Conservation (phyloP, 164 flowering plant genomes). For the Liquidambar formosana region DNA sequence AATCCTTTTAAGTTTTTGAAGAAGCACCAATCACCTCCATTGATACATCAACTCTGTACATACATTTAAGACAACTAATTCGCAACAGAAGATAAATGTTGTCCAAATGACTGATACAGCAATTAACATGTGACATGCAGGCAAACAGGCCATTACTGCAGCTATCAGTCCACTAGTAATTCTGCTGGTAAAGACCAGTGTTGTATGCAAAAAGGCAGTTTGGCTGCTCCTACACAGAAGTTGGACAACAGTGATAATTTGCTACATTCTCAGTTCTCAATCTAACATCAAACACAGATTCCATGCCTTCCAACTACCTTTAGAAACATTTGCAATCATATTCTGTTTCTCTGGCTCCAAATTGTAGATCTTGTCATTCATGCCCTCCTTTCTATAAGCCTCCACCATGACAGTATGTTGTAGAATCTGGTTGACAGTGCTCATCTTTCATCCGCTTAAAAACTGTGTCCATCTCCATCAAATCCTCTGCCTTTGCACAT, state of each 20-base stretch:
- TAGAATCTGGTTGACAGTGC: constrained; percentile 49
- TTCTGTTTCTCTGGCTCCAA: constrained; percentile 63
- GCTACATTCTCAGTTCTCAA: too few species aligned
- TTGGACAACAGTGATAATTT: neutral
- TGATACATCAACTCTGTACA: constrained; percentile 1
- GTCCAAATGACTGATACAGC: neutral
- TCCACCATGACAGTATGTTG: constrained; percentile 75
- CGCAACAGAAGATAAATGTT: neutral
- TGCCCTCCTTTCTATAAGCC: constrained; percentile 77
- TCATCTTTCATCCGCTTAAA: constrained; percentile 75
- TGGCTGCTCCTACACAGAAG: neutral
- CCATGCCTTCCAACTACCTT: constrained; percentile 16
- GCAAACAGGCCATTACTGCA: neutral
- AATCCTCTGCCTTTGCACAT: constrained; percentile 86
- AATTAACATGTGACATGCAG: constrained; percentile 1
- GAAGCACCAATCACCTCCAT: too few species aligned
- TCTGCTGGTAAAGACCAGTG: neutral
- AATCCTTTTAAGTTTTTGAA: too few species aligned
- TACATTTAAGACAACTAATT: neutral
- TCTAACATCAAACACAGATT: neutral
- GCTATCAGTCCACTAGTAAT: neutral
- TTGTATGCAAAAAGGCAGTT: neutral
- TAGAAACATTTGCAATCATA: constrained; percentile 19
- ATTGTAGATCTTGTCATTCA: constrained; percentile 75
- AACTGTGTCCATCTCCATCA: constrained; percentile 95